Evolutionary conservation across 805 yeast genomes (phyloP).

Genomic region (Clavispora asparagi): DNA sequence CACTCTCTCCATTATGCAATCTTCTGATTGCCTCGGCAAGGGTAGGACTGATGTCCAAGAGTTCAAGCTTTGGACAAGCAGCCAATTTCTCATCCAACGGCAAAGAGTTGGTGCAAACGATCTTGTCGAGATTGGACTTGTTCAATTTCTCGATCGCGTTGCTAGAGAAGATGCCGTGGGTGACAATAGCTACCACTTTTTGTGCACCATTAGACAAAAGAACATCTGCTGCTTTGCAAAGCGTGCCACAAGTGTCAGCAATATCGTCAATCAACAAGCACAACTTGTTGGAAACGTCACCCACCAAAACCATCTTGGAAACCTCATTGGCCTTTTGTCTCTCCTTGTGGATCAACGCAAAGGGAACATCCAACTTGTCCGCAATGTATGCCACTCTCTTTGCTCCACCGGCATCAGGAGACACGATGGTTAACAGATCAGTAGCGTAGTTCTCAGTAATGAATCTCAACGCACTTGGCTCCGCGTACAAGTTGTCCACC

Average conservation of each 20-base stretch:
- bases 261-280: slow-evolving; percentile 92
- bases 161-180: slow-evolving; percentile 92
- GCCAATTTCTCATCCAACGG: slow-evolving; percentile 67
- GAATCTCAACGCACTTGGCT: slow-evolving; percentile 82
- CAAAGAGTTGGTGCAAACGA: slow-evolving; percentile 91
- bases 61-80: slow-evolving; percentile 63
- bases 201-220: slow-evolving; percentile 76
- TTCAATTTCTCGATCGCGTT: slow-evolving; percentile 71
- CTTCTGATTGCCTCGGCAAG: slow-evolving; percentile 93
- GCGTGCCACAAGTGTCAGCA: slow-evolving; percentile 98
- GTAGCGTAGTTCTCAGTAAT: slow-evolving; percentile 60
- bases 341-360: slow-evolving; percentile 95
- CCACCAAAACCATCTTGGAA: slow-evolving; percentile 90
- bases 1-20: slow-evolving; percentile 93
- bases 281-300: slow-evolving; percentile 79
- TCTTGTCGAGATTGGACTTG: slow-evolving; percentile 58
- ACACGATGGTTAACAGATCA: slow-evolving; percentile 63
- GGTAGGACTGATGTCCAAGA: slow-evolving; percentile 79
- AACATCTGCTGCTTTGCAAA: slow-evolving; percentile 91
- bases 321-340: slow-evolving; percentile 94
- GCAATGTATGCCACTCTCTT: slow-evolving; percentile 94
- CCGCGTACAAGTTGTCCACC: slow-evolving; percentile 93
- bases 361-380: slow-evolving; percentile 83
- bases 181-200: slow-evolving; percentile 86
- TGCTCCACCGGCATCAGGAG: slow-evolving; percentile 99